A percentile compares a stretch with the other conserved stretches of the same genome.
Conservation (phyloP, 2,329 filamentous ascomycete genomes). For the Aotearoamyces nothofagi region DNA sequence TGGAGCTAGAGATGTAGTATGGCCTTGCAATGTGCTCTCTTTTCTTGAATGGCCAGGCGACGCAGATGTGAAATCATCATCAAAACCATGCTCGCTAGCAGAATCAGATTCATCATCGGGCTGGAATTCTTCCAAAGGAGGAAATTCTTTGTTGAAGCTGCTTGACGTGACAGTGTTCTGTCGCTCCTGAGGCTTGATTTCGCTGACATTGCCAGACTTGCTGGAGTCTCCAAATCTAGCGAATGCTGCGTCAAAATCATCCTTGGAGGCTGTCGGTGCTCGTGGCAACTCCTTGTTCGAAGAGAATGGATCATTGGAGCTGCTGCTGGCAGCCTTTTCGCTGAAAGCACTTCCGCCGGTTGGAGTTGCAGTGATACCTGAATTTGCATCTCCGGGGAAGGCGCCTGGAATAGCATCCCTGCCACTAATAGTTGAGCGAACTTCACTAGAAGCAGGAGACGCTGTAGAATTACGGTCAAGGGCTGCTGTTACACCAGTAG, state of each 20-base stretch:
- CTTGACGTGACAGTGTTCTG: conserved; percentile 22
- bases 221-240: conserved; percentile 47
- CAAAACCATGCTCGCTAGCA: conserved; percentile 67
- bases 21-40: conserved; percentile 9
- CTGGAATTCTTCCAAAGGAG: conserved; percentile 78
- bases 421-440: conserved; percentile 10
- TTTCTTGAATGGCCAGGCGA: conserved; percentile 17
- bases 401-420: conserved; percentile 32
- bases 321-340: conserved; percentile 26
- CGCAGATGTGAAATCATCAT: conserved; percentile 75
- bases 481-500: conserved; percentile 13
- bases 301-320: conserved; percentile 32
- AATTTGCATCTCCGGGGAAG: conserved; percentile 31
- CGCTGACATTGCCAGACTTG: conserved; percentile 24
- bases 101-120: conserved; percentile 75
- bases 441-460: conserved; percentile 13
- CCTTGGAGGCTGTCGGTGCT: conserved; percentile 38
- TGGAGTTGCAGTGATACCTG: conserved; percentile 30
- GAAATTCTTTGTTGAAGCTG: conserved; percentile 65
- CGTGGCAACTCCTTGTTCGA: conserved; percentile 33
- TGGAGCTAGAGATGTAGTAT: too few species aligned
- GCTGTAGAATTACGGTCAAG: conserved; percentile 17
- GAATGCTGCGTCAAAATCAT: conserved; percentile 78
- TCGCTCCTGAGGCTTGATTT: background rate
- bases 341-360: conserved; percentile 30